These are phyloP conservation scores for Ustilago crameri DNA, from an alignment of 1,284 basidiomycete species.

Conservation along the genomic window DNA sequence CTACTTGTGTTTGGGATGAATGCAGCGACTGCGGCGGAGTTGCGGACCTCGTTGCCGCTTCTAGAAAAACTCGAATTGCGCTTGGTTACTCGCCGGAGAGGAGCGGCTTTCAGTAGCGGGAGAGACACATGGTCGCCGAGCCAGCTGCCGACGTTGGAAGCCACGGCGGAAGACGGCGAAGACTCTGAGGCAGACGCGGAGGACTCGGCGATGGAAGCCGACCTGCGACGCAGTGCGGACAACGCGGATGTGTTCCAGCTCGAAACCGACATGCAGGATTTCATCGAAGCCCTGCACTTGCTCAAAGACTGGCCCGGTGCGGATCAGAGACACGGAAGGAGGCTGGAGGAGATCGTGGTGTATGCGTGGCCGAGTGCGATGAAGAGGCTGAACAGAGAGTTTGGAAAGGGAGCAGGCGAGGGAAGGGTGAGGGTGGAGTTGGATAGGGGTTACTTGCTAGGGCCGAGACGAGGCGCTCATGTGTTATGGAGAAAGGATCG, in stretches of 20 bases:
- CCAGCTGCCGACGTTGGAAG: constrained; percentile 23
- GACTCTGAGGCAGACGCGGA: constrained; percentile 5
- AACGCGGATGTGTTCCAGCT: constrained; percentile 29
- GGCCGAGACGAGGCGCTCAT: constrained; percentile 42
- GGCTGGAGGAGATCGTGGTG: constrained; percentile 31
- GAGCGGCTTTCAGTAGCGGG: constrained; percentile 21
- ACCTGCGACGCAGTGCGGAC: constrained; percentile 6
- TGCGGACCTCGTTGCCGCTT: constrained; percentile 40
- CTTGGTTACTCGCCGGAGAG: constrained; percentile 36
- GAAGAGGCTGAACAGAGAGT: constrained; percentile 13
- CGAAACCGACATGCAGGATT: constrained; percentile 40
- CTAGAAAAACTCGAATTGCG: constrained; percentile 44
- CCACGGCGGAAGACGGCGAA: constrained; percentile 1
- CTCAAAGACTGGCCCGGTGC: constrained; percentile 30
- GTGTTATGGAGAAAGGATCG: constrained; percentile 45
- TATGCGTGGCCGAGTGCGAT: constrained; percentile 43
- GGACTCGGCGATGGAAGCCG: constrained; percentile 11
- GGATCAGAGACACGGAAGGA: constrained; percentile 21
- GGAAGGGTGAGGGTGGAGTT: constrained; percentile 10
- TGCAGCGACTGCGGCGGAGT: constrained; percentile 25
- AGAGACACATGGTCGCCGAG: constrained; percentile 34
- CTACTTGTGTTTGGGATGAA: constrained; percentile 57
- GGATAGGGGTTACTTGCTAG: constrained; percentile 38
- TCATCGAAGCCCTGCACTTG: constrained; percentile 33
- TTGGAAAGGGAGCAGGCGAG: constrained; percentile 9